A percentile compares a stretch with the other conserved stretches of the same genome.
These are phyloP conservation scores for Diaporthe longicolla DNA, from an alignment of 2,329 filamentous ascomycete genomes.

Conservation along the genomic window DNA sequence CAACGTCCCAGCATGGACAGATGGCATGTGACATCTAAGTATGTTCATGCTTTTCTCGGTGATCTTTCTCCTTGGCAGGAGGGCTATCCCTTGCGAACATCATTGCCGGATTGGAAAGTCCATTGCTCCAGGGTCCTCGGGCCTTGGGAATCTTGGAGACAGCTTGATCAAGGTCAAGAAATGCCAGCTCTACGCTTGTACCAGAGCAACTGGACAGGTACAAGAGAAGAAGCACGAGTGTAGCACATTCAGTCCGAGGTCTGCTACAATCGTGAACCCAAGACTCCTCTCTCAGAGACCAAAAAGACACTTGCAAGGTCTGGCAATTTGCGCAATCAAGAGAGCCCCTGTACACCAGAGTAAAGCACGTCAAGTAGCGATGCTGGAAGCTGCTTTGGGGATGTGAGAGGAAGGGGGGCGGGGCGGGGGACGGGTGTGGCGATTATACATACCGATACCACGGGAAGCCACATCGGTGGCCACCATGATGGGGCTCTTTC, in stretches of 20 bases:
- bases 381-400: constrained; percentile 71
- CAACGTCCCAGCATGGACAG: constrained; percentile 73
- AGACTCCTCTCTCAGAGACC: constrained; percentile 88
- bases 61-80: constrained; percentile 69
- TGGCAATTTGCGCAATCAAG: constrained; percentile 93
- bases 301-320: constrained; percentile 81
- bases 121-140: constrained; percentile 70
- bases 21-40: constrained; percentile 60
- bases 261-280: constrained; percentile 82
- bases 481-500: constrained; percentile 99
- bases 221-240: constrained; percentile 83
- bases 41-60: constrained; percentile 63
- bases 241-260: constrained; percentile 65
- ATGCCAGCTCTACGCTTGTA: constrained; percentile 86
- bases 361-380: constrained; percentile 81
- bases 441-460: constrained; percentile 99
- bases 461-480: constrained; percentile 99
- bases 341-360: constrained; percentile 91
- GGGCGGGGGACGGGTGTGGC: constrained; percentile 60
- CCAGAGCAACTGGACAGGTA: constrained; percentile 71
- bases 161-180: constrained; percentile 84
- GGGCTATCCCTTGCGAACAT: constrained; percentile 74
- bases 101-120: constrained; percentile 62
- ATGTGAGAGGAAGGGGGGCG: constrained; percentile 48
- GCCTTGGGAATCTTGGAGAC: constrained; percentile 71